These are phyloP conservation scores for Colletotrichum coccodes DNA, from an alignment of 2,329 filamentous ascomycete species.

Conservation along the genomic window DNA sequence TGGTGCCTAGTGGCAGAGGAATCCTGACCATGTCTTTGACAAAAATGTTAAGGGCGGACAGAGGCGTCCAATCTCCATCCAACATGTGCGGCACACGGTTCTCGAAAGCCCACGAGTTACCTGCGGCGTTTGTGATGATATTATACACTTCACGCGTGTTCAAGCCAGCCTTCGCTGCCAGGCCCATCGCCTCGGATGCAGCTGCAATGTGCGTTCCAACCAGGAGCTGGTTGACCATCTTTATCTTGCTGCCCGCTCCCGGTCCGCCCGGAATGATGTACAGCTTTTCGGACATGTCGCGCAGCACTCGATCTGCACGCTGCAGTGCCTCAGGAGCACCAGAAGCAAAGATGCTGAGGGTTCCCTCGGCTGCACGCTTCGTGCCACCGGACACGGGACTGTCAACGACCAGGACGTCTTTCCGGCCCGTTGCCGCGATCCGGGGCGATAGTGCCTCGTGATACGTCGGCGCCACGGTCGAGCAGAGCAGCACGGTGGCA, in stretches of 20 bases:
- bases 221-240: conserved; percentile 63
- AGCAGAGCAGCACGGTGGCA: conserved; percentile 42
- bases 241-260: conserved; percentile 63
- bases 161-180: conserved; percentile 59
- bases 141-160: conserved; percentile 47
- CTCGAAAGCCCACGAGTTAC: conserved; percentile 64
- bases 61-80: conserved; percentile 55
- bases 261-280: conserved; percentile 59
- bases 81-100: conserved; percentile 65
- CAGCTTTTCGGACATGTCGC: conserved; percentile 67
- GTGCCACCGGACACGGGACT: conserved; percentile 79
- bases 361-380: conserved; percentile 74
- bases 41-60: conserved; percentile 47
- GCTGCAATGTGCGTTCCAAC: conserved; percentile 62
- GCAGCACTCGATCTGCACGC: conserved; percentile 62
- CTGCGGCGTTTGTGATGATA: conserved; percentile 41
- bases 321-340: conserved; percentile 60
- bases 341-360: conserved; percentile 73
- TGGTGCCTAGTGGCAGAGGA: not conserved
- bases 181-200: conserved; percentile 61
- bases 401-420: conserved; percentile 66
- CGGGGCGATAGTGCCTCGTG: conserved; percentile 22
- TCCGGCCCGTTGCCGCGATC: conserved; percentile 26
- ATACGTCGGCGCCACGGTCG: conserved; percentile 47
- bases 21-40: conserved; percentile 46